These are phyloP conservation scores for Tricholoma bakamatsutake DNA, from an alignment of 768 basidiomycete genomes.

Conservation along the genomic window DNA sequence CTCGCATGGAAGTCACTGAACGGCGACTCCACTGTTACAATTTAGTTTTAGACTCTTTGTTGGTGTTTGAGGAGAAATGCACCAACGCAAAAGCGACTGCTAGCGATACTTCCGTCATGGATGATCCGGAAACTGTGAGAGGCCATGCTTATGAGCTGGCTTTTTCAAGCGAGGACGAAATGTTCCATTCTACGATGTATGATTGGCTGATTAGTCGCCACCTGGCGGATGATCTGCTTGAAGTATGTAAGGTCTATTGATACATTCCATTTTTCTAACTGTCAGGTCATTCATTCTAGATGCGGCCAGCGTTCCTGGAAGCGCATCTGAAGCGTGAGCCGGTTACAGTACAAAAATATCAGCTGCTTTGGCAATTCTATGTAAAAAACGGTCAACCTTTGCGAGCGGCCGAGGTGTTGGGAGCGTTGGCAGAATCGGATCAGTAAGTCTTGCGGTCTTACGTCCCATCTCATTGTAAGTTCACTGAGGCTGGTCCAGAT, in stretches of 20 bases:
- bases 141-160: slow-evolving; percentile 84
- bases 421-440: slow-evolving; percentile 75
- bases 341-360: slow-evolving; percentile 70
- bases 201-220: slow-evolving; percentile 85
- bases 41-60: slow-evolving; percentile 75
- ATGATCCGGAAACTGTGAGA: slow-evolving; percentile 67
- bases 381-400: slow-evolving; percentile 86
- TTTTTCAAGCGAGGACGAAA: slow-evolving; percentile 78
- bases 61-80: slow-evolving; percentile 68
- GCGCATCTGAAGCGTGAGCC: slow-evolving; percentile 82
- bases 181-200: slow-evolving; percentile 92
- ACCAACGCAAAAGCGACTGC: slow-evolving; percentile 19
- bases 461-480: neutral
- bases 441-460: slow-evolving; percentile 47
- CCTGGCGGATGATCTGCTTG: slow-evolving; percentile 83
- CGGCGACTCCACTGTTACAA: slow-evolving; percentile 72
- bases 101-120: slow-evolving; percentile 22
- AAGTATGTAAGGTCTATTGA: slow-evolving; percentile 45
- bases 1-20: slow-evolving; percentile 52
- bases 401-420: slow-evolving; percentile 83
- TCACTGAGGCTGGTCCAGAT: slow-evolving; percentile 33
- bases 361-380: slow-evolving; percentile 96
- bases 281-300: slow-evolving; percentile 34
- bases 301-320: slow-evolving; percentile 85
- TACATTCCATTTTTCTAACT: slow-evolving; percentile 6